Evolutionary conservation across 2,329 filamentous ascomycete species (phyloP).

Genomic region (Rugonectria rugulosa): DNA sequence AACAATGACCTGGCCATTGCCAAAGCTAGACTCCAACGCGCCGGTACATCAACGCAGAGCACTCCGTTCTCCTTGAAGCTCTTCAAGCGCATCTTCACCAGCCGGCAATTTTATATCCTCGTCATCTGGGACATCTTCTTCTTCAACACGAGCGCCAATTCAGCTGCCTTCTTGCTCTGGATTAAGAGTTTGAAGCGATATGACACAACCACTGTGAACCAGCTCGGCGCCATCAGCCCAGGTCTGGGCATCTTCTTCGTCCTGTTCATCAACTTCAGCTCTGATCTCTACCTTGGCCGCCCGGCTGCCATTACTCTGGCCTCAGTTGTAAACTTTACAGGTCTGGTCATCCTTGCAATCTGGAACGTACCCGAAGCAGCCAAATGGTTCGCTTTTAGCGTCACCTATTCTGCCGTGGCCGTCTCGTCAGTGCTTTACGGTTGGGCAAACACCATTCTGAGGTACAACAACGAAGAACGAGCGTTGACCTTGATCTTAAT

Average conservation of each 20-base stretch:
- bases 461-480: conserved; percentile 26
- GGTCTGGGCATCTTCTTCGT: conserved; percentile 31
- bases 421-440: conserved; percentile 29
- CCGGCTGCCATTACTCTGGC: conserved; percentile 28
- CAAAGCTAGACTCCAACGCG: conserved; percentile 10
- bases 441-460: conserved; percentile 28
- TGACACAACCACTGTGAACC: conserved; percentile 21
- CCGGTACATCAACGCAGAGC: conserved; percentile 18
- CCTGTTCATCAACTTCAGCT: conserved; percentile 31
- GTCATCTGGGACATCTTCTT: conserved; percentile 28
- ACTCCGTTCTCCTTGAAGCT: conserved; percentile 19
- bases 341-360: conserved; percentile 23
- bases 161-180: conserved; percentile 27
- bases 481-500: conserved; percentile 27
- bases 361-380: conserved; percentile 29
- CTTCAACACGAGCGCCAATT: conserved; percentile 28
- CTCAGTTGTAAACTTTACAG: conserved; percentile 24
- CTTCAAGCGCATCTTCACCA: conserved; percentile 23
- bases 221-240: conserved; percentile 27
- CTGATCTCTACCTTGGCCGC: conserved; percentile 31
- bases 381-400: conserved; percentile 31
- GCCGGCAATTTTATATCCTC: conserved; percentile 24
- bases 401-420: conserved; percentile 25
- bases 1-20: conserved; percentile 15
- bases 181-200: conserved; percentile 29